Base-by-base conservation (phyloP, 2,329 filamentous ascomycete genomes). In the Aspergillus fumigatus region DNA sequence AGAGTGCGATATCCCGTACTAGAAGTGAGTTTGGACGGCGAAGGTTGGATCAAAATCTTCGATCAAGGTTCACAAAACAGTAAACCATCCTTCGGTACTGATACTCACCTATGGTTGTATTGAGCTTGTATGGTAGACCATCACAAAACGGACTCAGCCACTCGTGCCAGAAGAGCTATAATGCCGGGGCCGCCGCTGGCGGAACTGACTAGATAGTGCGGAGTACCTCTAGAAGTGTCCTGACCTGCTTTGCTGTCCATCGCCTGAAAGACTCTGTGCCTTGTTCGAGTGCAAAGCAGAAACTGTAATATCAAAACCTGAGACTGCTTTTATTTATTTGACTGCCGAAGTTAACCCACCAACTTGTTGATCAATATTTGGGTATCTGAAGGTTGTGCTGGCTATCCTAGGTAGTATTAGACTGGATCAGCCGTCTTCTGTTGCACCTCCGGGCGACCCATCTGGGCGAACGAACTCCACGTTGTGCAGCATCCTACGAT, bases 391-490 rank as follows among this genome's bases (percentile, higher is more conserved):
- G 10, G 21, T 25, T 47, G 11, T 47, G 19, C 21, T 47, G 14
- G 19, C 8, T 43, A 21, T 19, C 19, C 19, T 25, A 47, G n/a
- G n/a, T n/a, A n/a, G n/a, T 19, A 19, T 17, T 40, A n/a, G 49
- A 38, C 32, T 26, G 52, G 48, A 53, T 54, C 57, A 59, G 49
- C 65, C 58, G 63, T 64, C 62, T 62, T 62, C 62, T 65, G 62
- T 52, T 59, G 61, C 64, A 67, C 67, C 61, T 62, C 62, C 58
- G 59, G 64, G 55, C 58, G 59, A 56, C 60, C 60, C 58, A 62
- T 65, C 58, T 52, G 60, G 52, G 56, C 60, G 48, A 58, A 60
- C 54, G 19, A 43, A 21, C 40, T 43, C 54, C 55, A 55, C 53
- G 50, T 62, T 55, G 49, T 57, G 51, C 50, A 48, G 40, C 53